A percentile compares a stretch with the other conserved stretches of the same genome.
These are phyloP conservation scores for Neurospora sp. DNA, from an alignment of 495 filamentous ascomycete genomes.

Conservation along the genomic window DNA sequence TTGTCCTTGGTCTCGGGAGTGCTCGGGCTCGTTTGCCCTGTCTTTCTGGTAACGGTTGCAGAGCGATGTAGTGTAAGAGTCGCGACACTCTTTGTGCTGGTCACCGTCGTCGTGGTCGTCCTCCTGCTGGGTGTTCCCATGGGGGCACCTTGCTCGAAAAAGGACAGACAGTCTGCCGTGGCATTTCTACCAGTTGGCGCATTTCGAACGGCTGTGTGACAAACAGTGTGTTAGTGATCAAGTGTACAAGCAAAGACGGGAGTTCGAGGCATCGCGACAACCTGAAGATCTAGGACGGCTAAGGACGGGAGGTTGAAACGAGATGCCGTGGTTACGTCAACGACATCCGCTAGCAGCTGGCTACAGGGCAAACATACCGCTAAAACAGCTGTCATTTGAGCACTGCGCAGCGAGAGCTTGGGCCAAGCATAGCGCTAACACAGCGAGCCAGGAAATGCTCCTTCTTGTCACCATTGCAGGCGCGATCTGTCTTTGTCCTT, in stretches of 20 bases:
- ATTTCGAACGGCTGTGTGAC: constrained; percentile 10
- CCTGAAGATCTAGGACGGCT: neutral
- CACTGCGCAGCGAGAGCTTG: constrained; percentile 6
- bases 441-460: neutral
- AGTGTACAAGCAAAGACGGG: neutral
- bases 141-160: neutral
- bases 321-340: neutral
- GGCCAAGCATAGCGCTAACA: constrained; percentile 1
- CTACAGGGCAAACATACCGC: constrained; percentile 7
- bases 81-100: constrained; percentile 3
- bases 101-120: constrained; percentile 8
- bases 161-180: constrained; percentile 19
- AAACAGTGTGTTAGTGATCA: neutral
- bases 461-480: neutral
- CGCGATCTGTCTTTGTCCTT: neutral
- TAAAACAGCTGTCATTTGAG: constrained; percentile 11
- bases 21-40: neutral
- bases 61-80: constrained; percentile 1
- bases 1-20: neutral
- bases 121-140: neutral
- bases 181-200: constrained; percentile 9
- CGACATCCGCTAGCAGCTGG: neutral
- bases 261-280: neutral
- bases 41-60: neutral
- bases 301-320: neutral